phyloP scores from a whole-genome alignment of 2,329 filamentous ascomycete species.

The Venturiaceae sp. region DNA sequence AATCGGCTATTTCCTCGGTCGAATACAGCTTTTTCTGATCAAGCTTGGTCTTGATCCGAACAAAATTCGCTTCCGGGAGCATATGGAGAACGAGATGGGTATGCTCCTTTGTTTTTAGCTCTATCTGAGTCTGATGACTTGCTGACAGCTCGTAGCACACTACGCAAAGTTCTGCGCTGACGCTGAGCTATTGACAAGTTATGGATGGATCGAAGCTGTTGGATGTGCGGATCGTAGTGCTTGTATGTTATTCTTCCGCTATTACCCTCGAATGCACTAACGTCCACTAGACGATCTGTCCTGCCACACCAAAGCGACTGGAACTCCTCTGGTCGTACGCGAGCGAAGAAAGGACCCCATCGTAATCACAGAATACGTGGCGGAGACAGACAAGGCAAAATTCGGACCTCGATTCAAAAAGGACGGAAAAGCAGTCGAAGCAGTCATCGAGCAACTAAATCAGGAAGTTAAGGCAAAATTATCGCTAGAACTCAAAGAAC shows the following conservation, averaged over 20 bases:
- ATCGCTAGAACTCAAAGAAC: constrained; percentile 60
- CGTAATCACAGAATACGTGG: constrained; percentile 74
- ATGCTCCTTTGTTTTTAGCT: too few species aligned
- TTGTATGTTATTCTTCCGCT: too few species aligned
- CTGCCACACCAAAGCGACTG: constrained; percentile 89
- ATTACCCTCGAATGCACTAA: too few species aligned
- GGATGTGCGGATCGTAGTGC: constrained; percentile 93
- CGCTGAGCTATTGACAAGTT: constrained; percentile 80
- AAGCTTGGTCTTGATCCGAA: constrained; percentile 78
- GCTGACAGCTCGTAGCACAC: too few species aligned
- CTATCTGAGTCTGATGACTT: too few species aligned
- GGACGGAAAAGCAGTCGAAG: constrained; percentile 77
- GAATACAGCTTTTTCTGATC: constrained; percentile 83
- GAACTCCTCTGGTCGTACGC: constrained; percentile 73
- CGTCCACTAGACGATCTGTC: constrained; percentile 87
- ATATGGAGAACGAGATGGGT: constrained; percentile 89
- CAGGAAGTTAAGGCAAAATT: constrained; percentile 52
- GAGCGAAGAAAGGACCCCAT: constrained; percentile 71
- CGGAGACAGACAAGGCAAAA: constrained; percentile 88
- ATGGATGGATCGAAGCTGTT: constrained; percentile 97
- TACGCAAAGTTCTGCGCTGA: constrained; percentile 87
- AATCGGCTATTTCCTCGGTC: constrained; percentile 90
- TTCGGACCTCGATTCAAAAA: constrained; percentile 95
- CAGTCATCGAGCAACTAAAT: constrained; percentile 52
- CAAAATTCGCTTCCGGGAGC: constrained; percentile 93